Conservation (phyloP, 2,329 filamentous ascomycete species). For the Aspergillus ochraceus region DNA sequence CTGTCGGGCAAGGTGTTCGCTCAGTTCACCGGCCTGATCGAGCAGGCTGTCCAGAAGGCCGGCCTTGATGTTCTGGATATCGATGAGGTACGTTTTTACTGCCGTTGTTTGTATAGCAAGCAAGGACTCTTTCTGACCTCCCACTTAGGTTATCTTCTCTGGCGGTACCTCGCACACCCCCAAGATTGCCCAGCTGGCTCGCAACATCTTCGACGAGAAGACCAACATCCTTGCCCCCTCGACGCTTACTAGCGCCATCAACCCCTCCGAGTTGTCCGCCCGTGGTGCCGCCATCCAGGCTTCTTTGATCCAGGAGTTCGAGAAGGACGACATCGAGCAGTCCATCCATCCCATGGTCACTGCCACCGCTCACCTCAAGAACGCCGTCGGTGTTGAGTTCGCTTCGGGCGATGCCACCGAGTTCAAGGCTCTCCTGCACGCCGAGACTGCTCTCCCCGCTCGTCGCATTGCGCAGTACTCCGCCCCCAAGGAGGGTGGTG, state of each 20-base stretch:
- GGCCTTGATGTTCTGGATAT: constrained; percentile 88
- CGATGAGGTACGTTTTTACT: constrained; percentile 60
- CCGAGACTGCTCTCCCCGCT: constrained; percentile 87
- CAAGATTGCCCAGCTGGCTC: constrained; percentile 80
- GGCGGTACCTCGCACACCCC: constrained; percentile 93
- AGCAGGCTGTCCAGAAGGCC: constrained; percentile 86
- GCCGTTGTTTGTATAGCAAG: neutral
- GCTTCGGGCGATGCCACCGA: constrained; percentile 61
- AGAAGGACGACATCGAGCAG: constrained; percentile 89
- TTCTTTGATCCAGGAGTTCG: constrained; percentile 90
- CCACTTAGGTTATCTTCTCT: constrained; percentile 72
- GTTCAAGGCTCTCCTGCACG: constrained; percentile 78
- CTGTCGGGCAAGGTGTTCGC: constrained; percentile 82
- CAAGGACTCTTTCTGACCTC: neutral
- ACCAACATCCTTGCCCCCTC: constrained; percentile 81
- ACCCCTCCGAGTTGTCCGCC: constrained; percentile 86
- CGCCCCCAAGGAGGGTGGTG: constrained; percentile 76
- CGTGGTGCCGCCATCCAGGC: constrained; percentile 95
- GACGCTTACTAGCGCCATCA: constrained; percentile 75
- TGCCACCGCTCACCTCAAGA: constrained; percentile 83
- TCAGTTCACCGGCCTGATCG: constrained; percentile 82
- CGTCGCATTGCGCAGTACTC: constrained; percentile 78
- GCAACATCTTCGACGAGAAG: constrained; percentile 74
- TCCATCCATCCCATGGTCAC: constrained; percentile 94
- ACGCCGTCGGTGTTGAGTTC: constrained; percentile 83